phyloP scores from a whole-genome alignment of 78 protist species.

The Planoprotostelium fungivorum region DNA sequence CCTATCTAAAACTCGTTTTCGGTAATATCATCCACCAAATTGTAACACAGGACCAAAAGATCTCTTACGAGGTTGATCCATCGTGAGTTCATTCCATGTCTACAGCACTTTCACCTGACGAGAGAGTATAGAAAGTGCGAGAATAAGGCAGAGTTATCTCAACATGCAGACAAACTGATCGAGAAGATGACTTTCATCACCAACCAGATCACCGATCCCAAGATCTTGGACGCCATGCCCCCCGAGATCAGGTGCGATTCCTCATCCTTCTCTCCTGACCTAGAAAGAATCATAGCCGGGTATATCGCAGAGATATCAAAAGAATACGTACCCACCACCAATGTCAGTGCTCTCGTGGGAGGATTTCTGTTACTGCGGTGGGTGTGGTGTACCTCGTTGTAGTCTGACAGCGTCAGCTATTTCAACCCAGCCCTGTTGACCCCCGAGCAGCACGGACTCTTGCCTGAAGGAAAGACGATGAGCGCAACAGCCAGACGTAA shows the following conservation, averaged over 20 bases:
- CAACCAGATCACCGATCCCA: background rate
- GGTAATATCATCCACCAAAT: background rate
- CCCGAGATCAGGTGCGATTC: background rate
- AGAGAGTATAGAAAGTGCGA: background rate
- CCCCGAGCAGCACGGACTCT: background rate
- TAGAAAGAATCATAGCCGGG: background rate
- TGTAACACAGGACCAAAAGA: background rate
- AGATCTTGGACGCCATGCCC: background rate
- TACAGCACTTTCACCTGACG: background rate
- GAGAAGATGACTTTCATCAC: background rate
- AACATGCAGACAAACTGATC: background rate
- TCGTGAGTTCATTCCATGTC: background rate
- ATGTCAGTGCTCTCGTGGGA: background rate
- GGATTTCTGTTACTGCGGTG: background rate
- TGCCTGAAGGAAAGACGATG: background rate
- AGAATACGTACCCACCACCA: background rate
- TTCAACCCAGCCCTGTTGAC: background rate
- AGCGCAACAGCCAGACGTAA: conserved; percentile 32
- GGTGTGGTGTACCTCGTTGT: background rate
- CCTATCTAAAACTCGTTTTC: background rate
- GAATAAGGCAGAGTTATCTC: background rate
- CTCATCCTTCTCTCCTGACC: background rate
- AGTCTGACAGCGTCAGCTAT: background rate
- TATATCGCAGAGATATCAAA: background rate
- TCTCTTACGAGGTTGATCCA: background rate